Percentiles rank a stretch among this genome's conserved stretches.
Evolutionary conservation across 371 early-diverging fungal genomes (phyloP).

Genomic region (Polyrhizophydium stewartii): DNA sequence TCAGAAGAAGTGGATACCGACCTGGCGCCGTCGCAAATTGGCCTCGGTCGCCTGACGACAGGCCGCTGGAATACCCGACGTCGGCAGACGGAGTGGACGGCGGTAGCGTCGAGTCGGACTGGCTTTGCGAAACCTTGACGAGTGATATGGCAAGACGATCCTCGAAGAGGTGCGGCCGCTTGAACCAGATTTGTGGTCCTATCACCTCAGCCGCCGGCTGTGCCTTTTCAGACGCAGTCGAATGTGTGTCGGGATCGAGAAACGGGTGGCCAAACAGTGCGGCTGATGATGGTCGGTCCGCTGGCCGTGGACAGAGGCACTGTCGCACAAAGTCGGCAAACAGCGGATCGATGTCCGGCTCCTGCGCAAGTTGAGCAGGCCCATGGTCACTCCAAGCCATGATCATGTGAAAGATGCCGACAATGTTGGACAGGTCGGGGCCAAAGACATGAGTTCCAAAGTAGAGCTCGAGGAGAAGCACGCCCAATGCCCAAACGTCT

Average conservation of each 20-base stretch:
- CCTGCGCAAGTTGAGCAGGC: too few relatives aligned
- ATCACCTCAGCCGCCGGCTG: neutral
- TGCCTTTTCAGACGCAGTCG: neutral
- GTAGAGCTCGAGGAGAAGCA: slow-evolving; percentile 12
- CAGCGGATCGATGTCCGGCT: slow-evolving; percentile 20
- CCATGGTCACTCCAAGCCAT: too few relatives aligned
- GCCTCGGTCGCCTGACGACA: neutral
- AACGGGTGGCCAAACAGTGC: slow-evolving; percentile 9
- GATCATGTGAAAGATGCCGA: slow-evolving; percentile 48
- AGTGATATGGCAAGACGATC: neutral
- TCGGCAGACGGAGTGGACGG: too few relatives aligned
- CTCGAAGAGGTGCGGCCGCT: slow-evolving; percentile 2
- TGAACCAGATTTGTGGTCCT: slow-evolving; percentile 2
- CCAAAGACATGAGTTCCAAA: neutral
- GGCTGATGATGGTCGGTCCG: slow-evolving; percentile 2
- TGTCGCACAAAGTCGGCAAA: neutral
- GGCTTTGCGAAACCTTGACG: too few relatives aligned
- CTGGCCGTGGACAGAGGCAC: neutral
- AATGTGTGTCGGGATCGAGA: neutral
- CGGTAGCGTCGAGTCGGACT: too few relatives aligned
- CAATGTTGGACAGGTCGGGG: neutral
- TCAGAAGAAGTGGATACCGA: neutral
- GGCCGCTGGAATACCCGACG: too few relatives aligned
- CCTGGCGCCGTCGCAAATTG: neutral
- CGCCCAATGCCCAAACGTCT: slow-evolving; percentile 14